Base-by-base conservation (phyloP, 768 basidiomycete species). In the Fomitopsis pulvina region DNA sequence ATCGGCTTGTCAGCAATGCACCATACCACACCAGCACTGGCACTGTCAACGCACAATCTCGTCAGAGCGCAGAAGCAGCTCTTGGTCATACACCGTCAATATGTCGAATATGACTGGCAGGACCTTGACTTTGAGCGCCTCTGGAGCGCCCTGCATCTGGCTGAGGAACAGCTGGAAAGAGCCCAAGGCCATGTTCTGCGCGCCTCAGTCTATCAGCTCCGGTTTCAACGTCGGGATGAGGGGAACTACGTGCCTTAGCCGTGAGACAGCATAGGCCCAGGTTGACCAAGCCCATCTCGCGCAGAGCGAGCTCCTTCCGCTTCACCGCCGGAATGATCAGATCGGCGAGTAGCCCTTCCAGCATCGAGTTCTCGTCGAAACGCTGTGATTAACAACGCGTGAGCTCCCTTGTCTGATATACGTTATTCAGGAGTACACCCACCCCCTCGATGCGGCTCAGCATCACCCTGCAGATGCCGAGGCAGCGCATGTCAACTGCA, bases 251-350 rank as follows among this genome's bases (percentile, higher is more conserved):
- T 40, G 66, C 68, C 63, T 66, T 66, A 38, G 65, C 74, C 40
- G 78, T 74, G 44, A 78, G 66, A 50, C 71, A 74, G 59, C 72
- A 73, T 7, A 79, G 59, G 0, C 76, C 77, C 6, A 79, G 64
- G 43, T 72, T 71, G 41, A 74, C 60, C 21, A 79, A 51, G 2
- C 76, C 77, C 47, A 70, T 62, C 53, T 77, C 74, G 18, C 76
- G 63, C 24, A 77, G 57, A 5, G 65, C 41, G 10, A 51, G 22
- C 42, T 75, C 73, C 61, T 75, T 77, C 52, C 71, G 71, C 55
- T 66, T 60, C 22, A 78, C 71, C 14, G 74, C 64, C 6, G 77
- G 77, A 8, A 77, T 66, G 51, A 78, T 73, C 26, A 79, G 63
- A 50, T 77, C 74, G 10, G 71, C 66, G 4, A 78, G 58, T 20